These are phyloP conservation scores for Starmera pachycereana DNA, from an alignment of 805 yeast genomes.

Conservation along the genomic window DNA sequence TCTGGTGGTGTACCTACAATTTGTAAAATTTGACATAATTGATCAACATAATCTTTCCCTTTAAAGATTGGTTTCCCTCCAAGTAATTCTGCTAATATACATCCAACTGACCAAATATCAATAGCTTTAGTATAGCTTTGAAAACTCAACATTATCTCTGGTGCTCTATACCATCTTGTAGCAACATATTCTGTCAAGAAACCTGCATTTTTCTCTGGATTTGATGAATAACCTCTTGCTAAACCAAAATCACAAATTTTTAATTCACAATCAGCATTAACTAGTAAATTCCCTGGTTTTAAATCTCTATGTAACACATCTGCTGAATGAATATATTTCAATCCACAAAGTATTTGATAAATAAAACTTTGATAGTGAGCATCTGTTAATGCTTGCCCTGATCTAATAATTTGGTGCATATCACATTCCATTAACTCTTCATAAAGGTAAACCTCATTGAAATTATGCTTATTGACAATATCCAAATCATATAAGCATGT, in stretches of 20 bases:
- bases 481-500: conserved; percentile 93
- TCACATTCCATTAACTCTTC: conserved; percentile 99
- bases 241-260: conserved; percentile 95
- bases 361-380: conserved; percentile 90
- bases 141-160: conserved; percentile 91
- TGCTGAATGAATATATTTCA: conserved; percentile 82
- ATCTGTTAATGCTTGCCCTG: conserved; percentile 89
- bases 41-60: conserved; percentile 95
- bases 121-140: conserved; percentile 95
- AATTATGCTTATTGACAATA: conserved; percentile 59
- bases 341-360: conserved; percentile 86
- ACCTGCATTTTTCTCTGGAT: conserved; percentile 81
- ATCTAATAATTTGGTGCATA: conserved; percentile 92
- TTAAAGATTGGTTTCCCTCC: conserved; percentile 89
- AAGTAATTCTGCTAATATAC: conserved; percentile 86
- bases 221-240: conserved; percentile 82
- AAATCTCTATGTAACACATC: conserved; percentile 90
- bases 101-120: conserved; percentile 97
- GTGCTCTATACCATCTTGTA: conserved; percentile 98
- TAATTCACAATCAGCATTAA: conserved; percentile 93
- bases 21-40: conserved; percentile 76
- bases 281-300: conserved; percentile 87
- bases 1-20: conserved; percentile 88
- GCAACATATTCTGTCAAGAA: conserved; percentile 96
- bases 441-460: conserved; percentile 86